Percentiles rank a stretch among this genome's conserved stretches.
phyloP scores from a whole-genome alignment of 1,139 yeast genomes.

The Taphrina communis region DNA sequence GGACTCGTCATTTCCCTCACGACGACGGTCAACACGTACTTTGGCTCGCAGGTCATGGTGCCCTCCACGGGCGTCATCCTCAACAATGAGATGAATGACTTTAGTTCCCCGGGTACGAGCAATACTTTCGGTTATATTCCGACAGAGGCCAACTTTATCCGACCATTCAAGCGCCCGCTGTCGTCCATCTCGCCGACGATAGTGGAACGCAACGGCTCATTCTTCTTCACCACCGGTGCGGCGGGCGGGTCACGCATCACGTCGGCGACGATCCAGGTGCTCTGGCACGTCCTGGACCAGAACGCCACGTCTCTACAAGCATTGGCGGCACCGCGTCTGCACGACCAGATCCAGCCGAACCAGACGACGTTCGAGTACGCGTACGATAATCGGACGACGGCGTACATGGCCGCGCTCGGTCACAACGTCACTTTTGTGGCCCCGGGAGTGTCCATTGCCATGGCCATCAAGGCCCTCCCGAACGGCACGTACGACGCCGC shows the following conservation, averaged over 20 bases:
- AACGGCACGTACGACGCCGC: slow-evolving; percentile 34
- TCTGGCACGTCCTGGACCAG: slow-evolving; percentile 67
- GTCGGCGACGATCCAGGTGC: slow-evolving; percentile 80
- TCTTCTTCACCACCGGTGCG: slow-evolving; percentile 86
- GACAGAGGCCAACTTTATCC: slow-evolving; percentile 75
- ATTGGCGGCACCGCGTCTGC: slow-evolving; percentile 78
- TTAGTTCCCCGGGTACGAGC: slow-evolving; percentile 69
- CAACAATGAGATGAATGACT: slow-evolving; percentile 95
- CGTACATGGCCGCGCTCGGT: slow-evolving; percentile 20
- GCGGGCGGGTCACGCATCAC: slow-evolving; percentile 95
- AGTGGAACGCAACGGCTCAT: slow-evolving; percentile 63
- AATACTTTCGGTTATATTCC: slow-evolving; percentile 85
- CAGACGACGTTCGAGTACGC: slow-evolving; percentile 64
- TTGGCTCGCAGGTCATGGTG: slow-evolving; percentile 84
- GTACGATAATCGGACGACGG: slow-evolving; percentile 45
- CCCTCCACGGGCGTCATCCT: slow-evolving; percentile 78
- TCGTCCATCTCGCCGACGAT: slow-evolving; percentile 86
- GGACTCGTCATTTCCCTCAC: slow-evolving; percentile 84
- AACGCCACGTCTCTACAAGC: slow-evolving; percentile 65
- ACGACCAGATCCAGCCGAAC: slow-evolving; percentile 88
- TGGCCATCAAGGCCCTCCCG: slow-evolving; percentile 19
- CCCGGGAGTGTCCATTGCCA: slow-evolving; percentile 31
- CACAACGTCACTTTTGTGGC: slow-evolving; percentile 37
- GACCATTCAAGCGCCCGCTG: slow-evolving; percentile 79
- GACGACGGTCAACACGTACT: slow-evolving; percentile 83